phyloP scores from a whole-genome alignment of 371 early-diverging fungal species.

The Apophysomyces elegans region DNA sequence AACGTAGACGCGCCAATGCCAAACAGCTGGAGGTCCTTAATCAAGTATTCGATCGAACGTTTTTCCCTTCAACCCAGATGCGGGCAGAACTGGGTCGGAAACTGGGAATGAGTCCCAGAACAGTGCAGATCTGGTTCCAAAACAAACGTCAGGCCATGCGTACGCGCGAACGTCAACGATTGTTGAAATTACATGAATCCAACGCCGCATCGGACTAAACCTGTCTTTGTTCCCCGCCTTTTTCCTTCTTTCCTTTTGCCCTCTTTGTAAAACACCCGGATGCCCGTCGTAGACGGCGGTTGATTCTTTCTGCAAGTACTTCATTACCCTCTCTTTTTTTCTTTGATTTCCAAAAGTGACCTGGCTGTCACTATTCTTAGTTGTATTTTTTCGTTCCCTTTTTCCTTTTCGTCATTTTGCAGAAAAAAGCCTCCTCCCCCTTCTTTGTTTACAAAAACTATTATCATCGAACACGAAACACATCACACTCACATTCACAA shows the following conservation, averaged over 20 bases:
- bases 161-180: constrained; percentile 55
- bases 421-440: not conserved
- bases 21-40: constrained; percentile 59
- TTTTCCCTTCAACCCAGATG: constrained; percentile 74
- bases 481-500: no score
- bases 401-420: no score
- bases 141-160: constrained; percentile 82
- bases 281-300: constrained; percentile 6
- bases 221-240: constrained; percentile 3
- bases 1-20: constrained; percentile 56
- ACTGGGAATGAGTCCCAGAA: constrained; percentile 82
- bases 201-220: constrained; percentile 14
- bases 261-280: constrained; percentile 1
- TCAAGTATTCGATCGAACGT: constrained; percentile 61
- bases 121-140: constrained; percentile 97
- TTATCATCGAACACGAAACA: no score
- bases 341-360: not conserved
- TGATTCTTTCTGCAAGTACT: not conserved
- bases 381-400: constrained; percentile 1
- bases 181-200: constrained; percentile 27
- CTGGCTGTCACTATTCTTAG: constrained; percentile 1
- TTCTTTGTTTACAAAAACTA: not conserved
- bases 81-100: constrained; percentile 85
- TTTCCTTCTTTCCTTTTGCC: constrained; percentile 1
- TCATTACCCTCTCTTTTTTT: not conserved